phyloP scores from a whole-genome alignment of 352 stramenopile species.

The Pythium plurisporium region DNA sequence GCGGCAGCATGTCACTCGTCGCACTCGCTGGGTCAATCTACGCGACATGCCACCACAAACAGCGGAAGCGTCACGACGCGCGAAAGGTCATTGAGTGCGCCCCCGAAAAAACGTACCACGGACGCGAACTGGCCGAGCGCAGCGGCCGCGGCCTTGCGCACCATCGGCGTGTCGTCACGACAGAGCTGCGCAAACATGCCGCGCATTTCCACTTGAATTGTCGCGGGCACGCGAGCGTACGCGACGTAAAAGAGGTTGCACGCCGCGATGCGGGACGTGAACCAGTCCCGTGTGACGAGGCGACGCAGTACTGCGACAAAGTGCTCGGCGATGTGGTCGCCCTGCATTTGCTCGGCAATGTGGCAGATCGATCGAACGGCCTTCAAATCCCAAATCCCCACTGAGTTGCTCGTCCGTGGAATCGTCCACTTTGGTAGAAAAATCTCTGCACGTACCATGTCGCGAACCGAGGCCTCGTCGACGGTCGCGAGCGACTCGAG shows the following conservation, averaged over 20 bases:
- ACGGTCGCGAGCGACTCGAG: constrained; percentile 92
- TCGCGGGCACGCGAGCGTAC: constrained; percentile 46
- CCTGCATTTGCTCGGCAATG: constrained; percentile 84
- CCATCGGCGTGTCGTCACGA: constrained; percentile 97
- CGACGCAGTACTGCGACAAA: constrained; percentile 92
- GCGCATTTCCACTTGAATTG: constrained; percentile 81
- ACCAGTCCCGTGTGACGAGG: constrained; percentile 95
- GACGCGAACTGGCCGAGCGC: constrained; percentile 88
- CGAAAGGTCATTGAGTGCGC: no score
- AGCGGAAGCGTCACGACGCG: background rate
- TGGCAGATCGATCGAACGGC: constrained; percentile 87
- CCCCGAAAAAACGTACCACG: constrained; percentile 28
- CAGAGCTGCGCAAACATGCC: constrained; percentile 93
- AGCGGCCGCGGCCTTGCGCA: constrained; percentile 88
- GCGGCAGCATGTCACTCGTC: constrained; percentile 70
- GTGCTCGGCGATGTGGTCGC: constrained; percentile 83
- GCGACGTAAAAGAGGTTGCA: constrained; percentile 80
- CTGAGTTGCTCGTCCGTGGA: no score
- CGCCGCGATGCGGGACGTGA: constrained; percentile 82
- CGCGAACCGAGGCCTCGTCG: constrained; percentile 94
- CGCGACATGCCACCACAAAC: background rate
- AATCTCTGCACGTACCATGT: constrained; percentile 70
- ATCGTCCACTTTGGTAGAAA: no score
- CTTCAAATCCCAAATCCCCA: no score
- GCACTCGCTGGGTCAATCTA: constrained; percentile 64